Evolutionary conservation across 306 rosid genomes (phyloP), one percentile per base, ranked within the genome.

Genomic region (Fagus crenata): DNA sequence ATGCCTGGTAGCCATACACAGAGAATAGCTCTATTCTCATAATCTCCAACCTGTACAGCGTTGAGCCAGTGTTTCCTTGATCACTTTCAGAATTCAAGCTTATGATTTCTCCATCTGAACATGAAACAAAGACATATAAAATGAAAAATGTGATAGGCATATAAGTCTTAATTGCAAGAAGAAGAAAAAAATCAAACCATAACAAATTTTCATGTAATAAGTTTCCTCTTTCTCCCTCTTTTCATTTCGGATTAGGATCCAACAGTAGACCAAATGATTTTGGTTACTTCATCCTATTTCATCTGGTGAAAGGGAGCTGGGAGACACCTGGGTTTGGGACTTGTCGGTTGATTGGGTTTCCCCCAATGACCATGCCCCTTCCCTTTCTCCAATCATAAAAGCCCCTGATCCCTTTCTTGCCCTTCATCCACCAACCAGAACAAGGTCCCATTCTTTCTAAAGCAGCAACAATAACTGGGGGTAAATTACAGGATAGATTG

Each of bases 1-100:
- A 76, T 84, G 88, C 98, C 98, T 94, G 95, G 85, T 80, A 75
- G 72, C 98, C 98, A 83, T 94, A 94, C 31, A 90, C 82, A 11
- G 96, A 86, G 89, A 88, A 87, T 67, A 94, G 87, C 85, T 89
- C 90, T 73, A 94, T 89, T 88, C 88, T 82, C 85, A 89, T 79
- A 42, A 88, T 87, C 89, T 92, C 97, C 89, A 94, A 80, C 75
- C 87, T 81, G 81, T 94, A 94, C 79, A 92, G 86, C 53, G 86
- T 81, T 76, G 84, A 84, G 69, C 83, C 75, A 54, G 75, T 59
- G 77, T 85, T 82, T 78, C 77, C 82, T 65, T 58, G 67, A 65
- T 82, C 86, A 64, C 82, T 79, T 67, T 59, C 69, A 17, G 82
- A 81, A 75, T 79, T 78, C 53, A 85, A 55, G 86, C 69, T 55